Evolutionary conservation across 805 yeast genomes (phyloP).

Genomic region (Cephaloascus fragrans): DNA sequence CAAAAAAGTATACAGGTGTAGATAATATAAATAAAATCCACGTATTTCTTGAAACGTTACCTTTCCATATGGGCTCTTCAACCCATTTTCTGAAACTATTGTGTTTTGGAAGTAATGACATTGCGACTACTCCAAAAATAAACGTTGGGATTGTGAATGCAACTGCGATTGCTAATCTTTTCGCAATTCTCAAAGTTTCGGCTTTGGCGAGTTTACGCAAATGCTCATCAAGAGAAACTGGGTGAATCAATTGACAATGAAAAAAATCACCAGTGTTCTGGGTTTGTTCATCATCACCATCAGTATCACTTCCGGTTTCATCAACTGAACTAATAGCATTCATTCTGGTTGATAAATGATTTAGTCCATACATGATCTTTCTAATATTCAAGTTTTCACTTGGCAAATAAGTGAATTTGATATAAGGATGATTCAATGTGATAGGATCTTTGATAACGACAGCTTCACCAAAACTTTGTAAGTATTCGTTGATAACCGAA

Average conservation of each 20-base stretch:
- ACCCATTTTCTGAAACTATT: conserved; percentile 41
- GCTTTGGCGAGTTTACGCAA: conserved; percentile 35
- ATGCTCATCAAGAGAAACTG: conserved; percentile 54
- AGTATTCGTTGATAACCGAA: conserved; percentile 34
- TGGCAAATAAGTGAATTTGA: conserved; percentile 60
- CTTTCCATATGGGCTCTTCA: conserved; percentile 53
- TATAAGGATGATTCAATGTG: conserved; percentile 43
- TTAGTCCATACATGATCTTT: conserved; percentile 38
- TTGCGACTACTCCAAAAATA: conserved; percentile 57
- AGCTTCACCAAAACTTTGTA: conserved; percentile 46
- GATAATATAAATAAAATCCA: conserved; percentile 59
- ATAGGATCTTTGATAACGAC: conserved; percentile 46
- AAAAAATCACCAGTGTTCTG: too few species aligned
- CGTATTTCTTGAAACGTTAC: conserved; percentile 48
- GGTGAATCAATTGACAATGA: conserved; percentile 42
- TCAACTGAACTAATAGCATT: conserved; percentile 4
- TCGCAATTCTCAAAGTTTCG: conserved; percentile 37
- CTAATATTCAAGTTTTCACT: conserved; percentile 43
- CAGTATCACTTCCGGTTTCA: conserved; percentile 1
- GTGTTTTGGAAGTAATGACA: conserved; percentile 42
- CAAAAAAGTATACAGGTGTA: conserved; percentile 67
- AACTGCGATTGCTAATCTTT: conserved; percentile 38
- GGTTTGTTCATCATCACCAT: neutral
- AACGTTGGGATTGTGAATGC: conserved; percentile 59
- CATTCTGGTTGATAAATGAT: conserved; percentile 26